Evolutionary conservation across 768 basidiomycete genomes (phyloP), one percentile per base, ranked within the genome.

Genomic region (Lactarius akahatsu): DNA sequence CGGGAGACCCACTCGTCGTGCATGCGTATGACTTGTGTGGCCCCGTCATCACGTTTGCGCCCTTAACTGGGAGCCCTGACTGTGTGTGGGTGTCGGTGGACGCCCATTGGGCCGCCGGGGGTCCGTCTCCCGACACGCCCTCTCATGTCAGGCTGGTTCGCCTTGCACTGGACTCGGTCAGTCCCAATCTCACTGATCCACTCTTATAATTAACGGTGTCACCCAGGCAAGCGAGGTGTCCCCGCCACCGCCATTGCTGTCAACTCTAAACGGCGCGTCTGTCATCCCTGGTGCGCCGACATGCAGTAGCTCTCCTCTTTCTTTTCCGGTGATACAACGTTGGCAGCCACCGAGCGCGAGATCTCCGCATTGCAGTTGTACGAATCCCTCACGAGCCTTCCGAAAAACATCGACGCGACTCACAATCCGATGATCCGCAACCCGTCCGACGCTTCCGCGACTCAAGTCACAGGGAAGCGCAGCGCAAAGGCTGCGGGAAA

Each of bases 351-450:
- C 0, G 61, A 72, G 3, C 79, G 79, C 10, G 85, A 86, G 18
- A 72, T 88, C 4, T 78, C 82, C 62, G 72, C 75, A 4, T 77
- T 91, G 1, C 86, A 89, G 60, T 76, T 91, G 2, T 92, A 92
- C 71, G 76, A 78, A 2, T 78, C 81, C 59, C 78, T 91, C 34
- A 75, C 78, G 0, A 78, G 81, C 26, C 77, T 91, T 66, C 89
- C 90, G 3, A 91, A 91, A 72, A 80, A 81, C 64, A 74, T 78
- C 23, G 81, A 84, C 40, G 76, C 72, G 4, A 81, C 81, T 45
- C 78, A 80, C 61, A 80, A 81, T 59, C 77, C 76, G n/a, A 78
- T 77, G 68, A 74, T 76, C 50, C 74, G 75, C 4, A 77, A 76
- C 11, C 69, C 61, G 61, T 63, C 63, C n/a, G 61, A 61, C 66